Conservation (phyloP, 768 basidiomycete species). For the Scleroderma bovista region DNA sequence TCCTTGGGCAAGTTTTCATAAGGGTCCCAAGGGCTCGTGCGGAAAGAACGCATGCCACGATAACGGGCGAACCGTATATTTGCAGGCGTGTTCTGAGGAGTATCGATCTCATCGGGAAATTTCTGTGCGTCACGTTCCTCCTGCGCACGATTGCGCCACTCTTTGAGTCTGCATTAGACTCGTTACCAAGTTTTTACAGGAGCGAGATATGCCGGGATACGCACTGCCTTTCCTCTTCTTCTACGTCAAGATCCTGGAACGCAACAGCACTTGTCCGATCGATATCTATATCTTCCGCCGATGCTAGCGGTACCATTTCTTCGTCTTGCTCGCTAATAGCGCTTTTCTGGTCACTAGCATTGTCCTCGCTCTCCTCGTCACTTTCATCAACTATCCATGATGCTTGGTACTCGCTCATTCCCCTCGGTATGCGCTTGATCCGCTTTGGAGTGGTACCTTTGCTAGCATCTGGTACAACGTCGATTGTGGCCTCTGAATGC, state of each 20-base stretch:
- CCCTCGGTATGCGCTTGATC: slow-evolving; percentile 85
- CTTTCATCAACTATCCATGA: slow-evolving; percentile 91
- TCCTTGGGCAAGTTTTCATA: slow-evolving; percentile 93
- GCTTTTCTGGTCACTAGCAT: slow-evolving; percentile 38
- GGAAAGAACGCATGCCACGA: slow-evolving; percentile 84
- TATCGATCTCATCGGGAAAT: slow-evolving; percentile 98
- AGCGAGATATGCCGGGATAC: slow-evolving; percentile 16
- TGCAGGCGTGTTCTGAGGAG: slow-evolving; percentile 80
- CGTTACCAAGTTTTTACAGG: neutral
- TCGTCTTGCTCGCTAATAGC: slow-evolving; percentile 48
- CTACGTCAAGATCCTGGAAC: slow-evolving; percentile 74
- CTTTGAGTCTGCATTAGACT: slow-evolving; percentile 45
- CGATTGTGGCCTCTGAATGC: slow-evolving; percentile 12
- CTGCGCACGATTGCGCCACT: slow-evolving; percentile 63
- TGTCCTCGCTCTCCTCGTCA: slow-evolving; percentile 53
- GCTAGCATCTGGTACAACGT: slow-evolving; percentile 53
- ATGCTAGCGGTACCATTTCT: slow-evolving; percentile 55
- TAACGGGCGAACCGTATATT: slow-evolving; percentile 84
- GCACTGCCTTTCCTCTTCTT: slow-evolving; percentile 86
- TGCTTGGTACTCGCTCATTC: slow-evolving; percentile 95
- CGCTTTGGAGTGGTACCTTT: slow-evolving; percentile 72
- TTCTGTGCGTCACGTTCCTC: slow-evolving; percentile 76
- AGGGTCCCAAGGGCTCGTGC: slow-evolving; percentile 97
- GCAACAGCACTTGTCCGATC: slow-evolving; percentile 47
- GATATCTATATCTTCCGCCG: slow-evolving; percentile 51